These are phyloP conservation scores for Microstroma glucosiphilum DNA, from an alignment of 1,284 basidiomycete species.

Conservation along the genomic window DNA sequence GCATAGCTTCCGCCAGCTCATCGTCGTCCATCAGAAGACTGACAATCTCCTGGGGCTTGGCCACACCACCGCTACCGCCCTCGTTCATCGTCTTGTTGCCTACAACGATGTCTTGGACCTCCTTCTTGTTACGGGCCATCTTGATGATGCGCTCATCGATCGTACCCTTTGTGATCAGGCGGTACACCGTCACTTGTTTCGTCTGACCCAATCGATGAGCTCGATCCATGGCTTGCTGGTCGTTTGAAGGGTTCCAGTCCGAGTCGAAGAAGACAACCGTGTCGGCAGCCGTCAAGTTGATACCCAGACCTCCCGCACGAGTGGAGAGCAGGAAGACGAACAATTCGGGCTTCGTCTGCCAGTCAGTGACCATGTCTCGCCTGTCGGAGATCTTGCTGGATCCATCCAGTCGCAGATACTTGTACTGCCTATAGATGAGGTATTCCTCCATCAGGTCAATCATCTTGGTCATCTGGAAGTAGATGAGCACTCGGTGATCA, in stretches of 20 bases:
- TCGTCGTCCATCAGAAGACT: conserved; percentile 92
- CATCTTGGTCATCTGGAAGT: conserved; percentile 99
- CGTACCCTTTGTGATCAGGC: conserved; percentile 89
- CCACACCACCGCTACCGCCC: conserved; percentile 55
- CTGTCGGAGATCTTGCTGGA: conserved; percentile 91
- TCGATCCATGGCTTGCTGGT: conserved; percentile 99
- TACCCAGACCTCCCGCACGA: conserved; percentile 91
- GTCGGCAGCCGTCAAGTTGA: conserved; percentile 88
- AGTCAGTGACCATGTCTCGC: conserved; percentile 98
- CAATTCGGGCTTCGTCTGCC: conserved; percentile 80
- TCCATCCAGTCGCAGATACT: conserved; percentile 91
- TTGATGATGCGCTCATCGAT: conserved; percentile 97
- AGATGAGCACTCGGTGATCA: conserved; percentile 89
- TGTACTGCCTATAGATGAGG: conserved; percentile 93
- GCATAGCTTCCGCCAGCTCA: conserved; percentile 54
- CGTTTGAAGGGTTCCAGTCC: conserved; percentile 93
- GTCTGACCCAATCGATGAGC: conserved; percentile 98
- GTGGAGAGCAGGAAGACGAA: conserved; percentile 69
- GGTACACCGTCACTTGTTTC: conserved; percentile 96
- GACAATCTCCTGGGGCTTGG: conserved; percentile 94
- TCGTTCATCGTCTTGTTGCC: conserved; percentile 74
- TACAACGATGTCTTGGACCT: conserved; percentile 88
- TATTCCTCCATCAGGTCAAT: conserved; percentile 99
- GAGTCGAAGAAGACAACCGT: conserved; percentile 96
- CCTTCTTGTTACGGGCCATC: conserved; percentile 44